phyloP scores from a whole-genome alignment of 225 moss, liverwort and hornwort genomes.

The Neckera pumila region DNA sequence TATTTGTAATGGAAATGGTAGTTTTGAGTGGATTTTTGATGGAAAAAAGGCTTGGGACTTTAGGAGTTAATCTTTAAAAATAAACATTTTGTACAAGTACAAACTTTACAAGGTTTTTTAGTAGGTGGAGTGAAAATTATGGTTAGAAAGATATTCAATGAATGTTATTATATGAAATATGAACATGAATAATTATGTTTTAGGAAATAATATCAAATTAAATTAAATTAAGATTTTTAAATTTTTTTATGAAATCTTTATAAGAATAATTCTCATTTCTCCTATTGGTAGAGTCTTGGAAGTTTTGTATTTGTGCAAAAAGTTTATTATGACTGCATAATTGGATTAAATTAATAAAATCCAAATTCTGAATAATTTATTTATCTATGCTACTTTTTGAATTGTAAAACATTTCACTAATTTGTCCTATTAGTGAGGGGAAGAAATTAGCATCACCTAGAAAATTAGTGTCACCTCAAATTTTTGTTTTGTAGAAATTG shows the following conservation, averaged over 20 bases:
- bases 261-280: neutral
- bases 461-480: neutral
- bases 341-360: too few species aligned
- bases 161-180: neutral
- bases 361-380: neutral
- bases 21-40: too few species aligned
- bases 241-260: too few species aligned
- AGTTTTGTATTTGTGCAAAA: neutral
- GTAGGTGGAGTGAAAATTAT: neutral
- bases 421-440: neutral
- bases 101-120: neutral
- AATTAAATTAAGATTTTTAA: neutral
- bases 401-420: fast-evolving
- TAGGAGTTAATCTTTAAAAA: neutral
- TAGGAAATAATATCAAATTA: neutral
- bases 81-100: neutral
- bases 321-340: neutral
- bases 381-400: neutral
- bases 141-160: neutral
- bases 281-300: neutral
- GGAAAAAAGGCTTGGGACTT: too few species aligned
- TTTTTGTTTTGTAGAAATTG: neutral
- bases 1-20: too few species aligned
- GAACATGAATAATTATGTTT: neutral
- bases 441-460: neutral